These are phyloP conservation scores for Lasiosphaeria ovina DNA, from an alignment of 495 filamentous ascomycete genomes.

Conservation along the genomic window DNA sequence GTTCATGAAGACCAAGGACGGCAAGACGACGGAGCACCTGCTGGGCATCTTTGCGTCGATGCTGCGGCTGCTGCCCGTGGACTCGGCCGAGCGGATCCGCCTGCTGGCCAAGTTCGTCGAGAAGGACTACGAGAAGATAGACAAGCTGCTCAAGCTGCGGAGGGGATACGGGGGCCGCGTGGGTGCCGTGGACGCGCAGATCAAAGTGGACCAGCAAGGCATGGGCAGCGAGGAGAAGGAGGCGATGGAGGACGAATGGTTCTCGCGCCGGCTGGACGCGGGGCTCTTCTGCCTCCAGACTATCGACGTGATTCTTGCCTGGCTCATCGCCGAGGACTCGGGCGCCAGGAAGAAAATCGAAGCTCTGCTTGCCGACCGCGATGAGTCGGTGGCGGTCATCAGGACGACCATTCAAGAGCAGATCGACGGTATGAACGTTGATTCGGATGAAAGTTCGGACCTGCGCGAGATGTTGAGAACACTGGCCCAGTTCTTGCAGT, in stretches of 20 bases:
- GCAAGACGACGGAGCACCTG: slow-evolving; percentile 73
- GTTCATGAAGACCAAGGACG: slow-evolving; percentile 88
- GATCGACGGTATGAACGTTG: slow-evolving; percentile 58
- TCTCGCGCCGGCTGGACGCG: slow-evolving; percentile 79
- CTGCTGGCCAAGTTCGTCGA: slow-evolving; percentile 93
- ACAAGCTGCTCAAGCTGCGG: slow-evolving; percentile 65
- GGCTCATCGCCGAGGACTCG: slow-evolving; percentile 88
- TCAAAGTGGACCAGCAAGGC: slow-evolving; percentile 53
- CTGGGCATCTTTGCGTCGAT: slow-evolving; percentile 86
- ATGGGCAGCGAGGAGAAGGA: slow-evolving; percentile 61
- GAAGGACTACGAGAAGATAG: slow-evolving; percentile 84
- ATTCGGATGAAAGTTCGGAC: slow-evolving; percentile 55
- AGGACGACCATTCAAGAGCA: slow-evolving; percentile 67
- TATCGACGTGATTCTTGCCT: slow-evolving; percentile 84
- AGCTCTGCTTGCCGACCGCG: slow-evolving; percentile 62
- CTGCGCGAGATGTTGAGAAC: slow-evolving; percentile 69
- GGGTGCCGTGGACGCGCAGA: slow-evolving; percentile 61
- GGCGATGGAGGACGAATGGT: slow-evolving; percentile 63
- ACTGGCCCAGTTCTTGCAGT: slow-evolving; percentile 59
- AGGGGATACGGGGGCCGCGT: slow-evolving; percentile 68
- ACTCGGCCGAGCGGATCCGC: slow-evolving; percentile 77
- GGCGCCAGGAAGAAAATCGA: slow-evolving; percentile 68
- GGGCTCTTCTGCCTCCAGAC: slow-evolving; percentile 85
- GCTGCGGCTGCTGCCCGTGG: slow-evolving; percentile 72
- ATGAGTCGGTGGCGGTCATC: slow-evolving; percentile 62